Evolutionary conservation across 768 basidiomycete genomes (phyloP).

Genomic region (Thelephora ganbajun): DNA sequence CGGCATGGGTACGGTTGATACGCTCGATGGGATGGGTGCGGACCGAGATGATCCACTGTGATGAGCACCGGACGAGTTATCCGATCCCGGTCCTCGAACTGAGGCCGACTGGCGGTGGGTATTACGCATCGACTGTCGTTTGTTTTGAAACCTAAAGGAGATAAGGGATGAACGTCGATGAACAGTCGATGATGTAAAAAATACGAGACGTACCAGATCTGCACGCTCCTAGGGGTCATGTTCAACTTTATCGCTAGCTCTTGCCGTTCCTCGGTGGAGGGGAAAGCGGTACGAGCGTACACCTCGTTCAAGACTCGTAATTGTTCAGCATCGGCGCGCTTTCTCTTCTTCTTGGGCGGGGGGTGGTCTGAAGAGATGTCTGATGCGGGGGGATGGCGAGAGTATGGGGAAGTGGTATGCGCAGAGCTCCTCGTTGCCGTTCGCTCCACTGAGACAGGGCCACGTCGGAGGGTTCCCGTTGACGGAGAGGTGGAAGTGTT

Average conservation of each 20-base stretch:
- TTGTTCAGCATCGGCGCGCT: slow-evolving; percentile 70
- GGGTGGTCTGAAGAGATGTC: slow-evolving; percentile 27
- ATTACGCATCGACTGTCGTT: slow-evolving; percentile 72
- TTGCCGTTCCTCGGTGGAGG: slow-evolving; percentile 76
- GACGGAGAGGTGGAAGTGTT: slow-evolving; percentile 6
- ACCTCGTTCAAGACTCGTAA: slow-evolving; percentile 71
- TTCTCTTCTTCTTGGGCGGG: slow-evolving; percentile 79
- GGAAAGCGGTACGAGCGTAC: slow-evolving; percentile 72
- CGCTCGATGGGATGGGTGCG: not conserved
- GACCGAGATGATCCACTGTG: not conserved
- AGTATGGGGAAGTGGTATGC: slow-evolving; percentile 38
- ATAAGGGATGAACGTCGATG: slow-evolving; percentile 11
- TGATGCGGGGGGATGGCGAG: slow-evolving; percentile 21
- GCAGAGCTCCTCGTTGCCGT: slow-evolving; percentile 10
- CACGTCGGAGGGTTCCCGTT: slow-evolving; percentile 16
- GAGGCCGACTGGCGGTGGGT: slow-evolving; percentile 44
- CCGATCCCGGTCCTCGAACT: slow-evolving; percentile 12
- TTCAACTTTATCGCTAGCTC: slow-evolving; percentile 63
- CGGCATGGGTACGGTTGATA: not conserved
- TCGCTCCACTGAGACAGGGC: slow-evolving; percentile 20
- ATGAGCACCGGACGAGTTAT: slow-evolving; percentile 11
- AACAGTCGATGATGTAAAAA: slow-evolving; percentile 3
- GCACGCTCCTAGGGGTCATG: slow-evolving; percentile 76
- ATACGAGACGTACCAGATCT: slow-evolving; percentile 53
- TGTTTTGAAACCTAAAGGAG: slow-evolving; percentile 68